These are phyloP conservation scores for Tricholoma furcatifolium DNA, from an alignment of 768 basidiomycete genomes.

Conservation along the genomic window DNA sequence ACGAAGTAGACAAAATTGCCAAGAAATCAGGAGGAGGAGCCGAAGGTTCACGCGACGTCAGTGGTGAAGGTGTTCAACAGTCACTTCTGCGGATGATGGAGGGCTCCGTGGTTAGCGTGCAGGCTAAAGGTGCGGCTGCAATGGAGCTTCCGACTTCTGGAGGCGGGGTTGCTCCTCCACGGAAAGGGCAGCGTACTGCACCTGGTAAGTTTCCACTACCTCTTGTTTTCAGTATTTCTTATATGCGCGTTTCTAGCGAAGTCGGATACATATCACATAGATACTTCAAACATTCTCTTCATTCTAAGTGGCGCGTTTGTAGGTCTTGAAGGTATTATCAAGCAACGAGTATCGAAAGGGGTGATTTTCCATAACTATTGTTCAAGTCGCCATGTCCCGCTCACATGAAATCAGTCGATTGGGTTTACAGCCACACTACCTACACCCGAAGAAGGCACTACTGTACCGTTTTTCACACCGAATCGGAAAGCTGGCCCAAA, in stretches of 20 bases:
- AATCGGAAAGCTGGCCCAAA: conserved; percentile 57
- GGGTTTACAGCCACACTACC: conserved; percentile 63
- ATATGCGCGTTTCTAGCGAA: conserved; percentile 35
- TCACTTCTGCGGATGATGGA: conserved; percentile 92
- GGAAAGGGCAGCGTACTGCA: conserved; percentile 50
- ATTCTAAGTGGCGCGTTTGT: conserved; percentile 95
- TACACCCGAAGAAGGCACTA: conserved; percentile 33
- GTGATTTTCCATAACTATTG: conserved; percentile 42
- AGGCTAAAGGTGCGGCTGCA: conserved; percentile 60
- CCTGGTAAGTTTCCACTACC: conserved; percentile 27
- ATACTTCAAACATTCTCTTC: conserved; percentile 92
- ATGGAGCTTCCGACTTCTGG: conserved; percentile 41
- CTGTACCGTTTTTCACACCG: conserved; percentile 75
- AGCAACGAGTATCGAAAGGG: conserved; percentile 78
- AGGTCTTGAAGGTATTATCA: conserved; percentile 81
- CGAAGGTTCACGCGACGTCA: conserved; percentile 82
- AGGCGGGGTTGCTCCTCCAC: conserved; percentile 44
- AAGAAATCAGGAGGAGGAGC: conserved; percentile 55
- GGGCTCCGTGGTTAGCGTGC: conserved; percentile 81
- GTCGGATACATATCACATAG: conserved; percentile 71
- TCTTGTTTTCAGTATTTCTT: not conserved
- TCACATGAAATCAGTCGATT: conserved; percentile 61
- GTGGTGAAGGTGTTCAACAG: conserved; percentile 96
- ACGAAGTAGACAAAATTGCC: conserved; percentile 94
- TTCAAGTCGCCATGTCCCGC: conserved; percentile 2